Conservation (phyloP, 2,329 filamentous ascomycete genomes). For the Colletotrichum sp. region DNA sequence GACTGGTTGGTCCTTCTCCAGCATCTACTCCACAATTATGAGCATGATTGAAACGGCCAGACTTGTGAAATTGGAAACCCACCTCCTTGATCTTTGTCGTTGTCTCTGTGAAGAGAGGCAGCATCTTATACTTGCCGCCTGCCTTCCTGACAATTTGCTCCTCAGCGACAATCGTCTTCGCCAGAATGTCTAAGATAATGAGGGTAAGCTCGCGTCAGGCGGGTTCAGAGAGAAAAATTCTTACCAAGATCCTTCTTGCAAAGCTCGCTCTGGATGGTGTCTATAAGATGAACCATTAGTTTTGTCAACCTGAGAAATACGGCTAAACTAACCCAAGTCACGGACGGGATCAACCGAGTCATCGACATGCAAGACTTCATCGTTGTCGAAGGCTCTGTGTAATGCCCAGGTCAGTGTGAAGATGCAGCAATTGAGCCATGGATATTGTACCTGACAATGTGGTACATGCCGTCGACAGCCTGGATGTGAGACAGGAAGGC, state of each 20-base stretch:
- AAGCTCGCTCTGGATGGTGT: slow-evolving; percentile 43
- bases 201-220: neutral
- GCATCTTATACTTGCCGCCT: slow-evolving; percentile 50
- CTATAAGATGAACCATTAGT: slow-evolving; percentile 21
- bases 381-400: slow-evolving; percentile 47
- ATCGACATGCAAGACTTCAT: slow-evolving; percentile 51
- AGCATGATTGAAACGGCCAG: neutral
- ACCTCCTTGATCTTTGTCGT: slow-evolving; percentile 44
- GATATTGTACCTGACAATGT: slow-evolving; percentile 42
- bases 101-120: slow-evolving; percentile 48
- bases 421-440: neutral
- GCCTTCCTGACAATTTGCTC: slow-evolving; percentile 45
- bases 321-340: slow-evolving; percentile 39
- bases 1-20: slow-evolving; percentile 45
- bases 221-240: neutral
- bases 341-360: slow-evolving; percentile 50
- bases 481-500: slow-evolving; percentile 51
- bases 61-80: neutral
- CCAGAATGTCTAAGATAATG: slow-evolving; percentile 42
- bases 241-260: slow-evolving; percentile 45
- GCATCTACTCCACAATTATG: slow-evolving; percentile 28
- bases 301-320: neutral
- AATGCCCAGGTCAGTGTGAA: slow-evolving; percentile 6
- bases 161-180: slow-evolving; percentile 42
- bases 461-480: slow-evolving; percentile 50